These are phyloP conservation scores for Ceratorhiza oryzae-sativae DNA, from an alignment of 1,284 basidiomycete genomes.

Conservation along the genomic window DNA sequence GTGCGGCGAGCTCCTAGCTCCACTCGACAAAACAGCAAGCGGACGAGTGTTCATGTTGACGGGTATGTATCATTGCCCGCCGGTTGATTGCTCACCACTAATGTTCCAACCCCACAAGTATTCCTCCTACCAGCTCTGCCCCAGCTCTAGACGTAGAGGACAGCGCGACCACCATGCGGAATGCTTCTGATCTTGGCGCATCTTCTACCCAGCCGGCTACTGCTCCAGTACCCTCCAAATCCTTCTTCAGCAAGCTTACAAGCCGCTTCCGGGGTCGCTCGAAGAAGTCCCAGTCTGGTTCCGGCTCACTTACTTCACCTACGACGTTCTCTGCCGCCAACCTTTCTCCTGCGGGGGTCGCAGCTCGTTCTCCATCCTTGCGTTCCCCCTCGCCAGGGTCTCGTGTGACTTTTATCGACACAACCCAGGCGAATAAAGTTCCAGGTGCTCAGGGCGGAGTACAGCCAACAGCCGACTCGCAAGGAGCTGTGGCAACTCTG, in stretches of 20 bases:
- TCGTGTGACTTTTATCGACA: conserved; percentile 27
- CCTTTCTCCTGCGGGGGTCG: not conserved
- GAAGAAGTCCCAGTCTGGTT: not conserved
- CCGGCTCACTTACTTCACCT: not conserved
- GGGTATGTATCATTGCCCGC: conserved; percentile 14
- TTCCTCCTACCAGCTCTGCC: not conserved
- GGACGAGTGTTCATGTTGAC: conserved; percentile 17
- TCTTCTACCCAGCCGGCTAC: not conserved
- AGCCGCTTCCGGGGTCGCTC: conserved; percentile 34
- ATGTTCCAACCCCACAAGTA: not conserved
- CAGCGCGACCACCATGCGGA: not conserved
- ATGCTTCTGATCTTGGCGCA: not conserved
- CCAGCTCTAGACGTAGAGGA: not conserved
- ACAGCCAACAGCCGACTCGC: too few relatives aligned
- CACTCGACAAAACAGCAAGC: conserved; percentile 30
- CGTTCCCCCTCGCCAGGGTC: conserved; percentile 33
- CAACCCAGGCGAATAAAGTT: not conserved
- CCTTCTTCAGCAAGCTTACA: conserved; percentile 37
- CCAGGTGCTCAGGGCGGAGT: not conserved
- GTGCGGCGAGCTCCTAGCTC: conserved; percentile 25
- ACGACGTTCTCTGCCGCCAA: not conserved
- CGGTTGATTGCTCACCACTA: conserved; percentile 14
- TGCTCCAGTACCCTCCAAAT: conserved; percentile 14
- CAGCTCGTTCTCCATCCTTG: conserved; percentile 21
- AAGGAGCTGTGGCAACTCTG: too few relatives aligned